A percentile compares a stretch with the other conserved stretches of the same genome.
Conservation (phyloP, 805 yeast species). For the Cyberlindnera galapagoensis region DNA sequence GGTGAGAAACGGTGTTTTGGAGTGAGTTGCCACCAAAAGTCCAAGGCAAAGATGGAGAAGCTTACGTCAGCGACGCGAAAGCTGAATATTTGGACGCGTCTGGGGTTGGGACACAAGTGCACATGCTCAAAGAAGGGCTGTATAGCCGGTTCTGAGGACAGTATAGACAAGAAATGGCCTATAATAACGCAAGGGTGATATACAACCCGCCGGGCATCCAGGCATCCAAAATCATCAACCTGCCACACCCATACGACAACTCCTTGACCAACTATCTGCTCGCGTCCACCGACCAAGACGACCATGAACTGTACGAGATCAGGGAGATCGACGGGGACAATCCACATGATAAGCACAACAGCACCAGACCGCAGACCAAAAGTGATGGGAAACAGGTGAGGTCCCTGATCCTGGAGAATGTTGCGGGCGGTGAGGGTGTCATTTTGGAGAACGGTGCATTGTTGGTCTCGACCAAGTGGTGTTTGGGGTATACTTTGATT, state of each 20-base stretch:
- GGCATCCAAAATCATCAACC: constrained; percentile 7
- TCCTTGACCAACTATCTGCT: constrained; percentile 10
- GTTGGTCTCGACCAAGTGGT: constrained; percentile 35
- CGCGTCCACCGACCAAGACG: constrained; percentile 7
- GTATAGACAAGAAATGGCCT: no score
- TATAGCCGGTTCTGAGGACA: no score
- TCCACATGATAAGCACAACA: constrained; percentile 26
- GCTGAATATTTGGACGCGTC: no score
- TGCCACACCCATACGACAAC: constrained; percentile 17
- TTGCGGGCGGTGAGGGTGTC: constrained; percentile 24
- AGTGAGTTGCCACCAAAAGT: background rate
- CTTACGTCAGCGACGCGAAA: background rate
- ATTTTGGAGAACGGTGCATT: constrained; percentile 36
- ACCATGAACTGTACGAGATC: constrained; percentile 35
- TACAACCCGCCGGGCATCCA: constrained; percentile 12
- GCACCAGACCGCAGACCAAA: constrained; percentile 23
- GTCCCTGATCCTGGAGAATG: constrained; percentile 29
- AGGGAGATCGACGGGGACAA: constrained; percentile 33
- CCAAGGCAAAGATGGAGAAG: background rate
- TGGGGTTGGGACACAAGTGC: no score
- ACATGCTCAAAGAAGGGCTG: no score
- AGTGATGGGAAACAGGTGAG: constrained; percentile 30
- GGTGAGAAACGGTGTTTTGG: background rate
- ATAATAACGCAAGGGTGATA: constrained; percentile 9
- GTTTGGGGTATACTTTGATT: constrained; percentile 34